Conservation (phyloP, 768 basidiomycete genomes). For the Rhizopogon vinicolor region DNA sequence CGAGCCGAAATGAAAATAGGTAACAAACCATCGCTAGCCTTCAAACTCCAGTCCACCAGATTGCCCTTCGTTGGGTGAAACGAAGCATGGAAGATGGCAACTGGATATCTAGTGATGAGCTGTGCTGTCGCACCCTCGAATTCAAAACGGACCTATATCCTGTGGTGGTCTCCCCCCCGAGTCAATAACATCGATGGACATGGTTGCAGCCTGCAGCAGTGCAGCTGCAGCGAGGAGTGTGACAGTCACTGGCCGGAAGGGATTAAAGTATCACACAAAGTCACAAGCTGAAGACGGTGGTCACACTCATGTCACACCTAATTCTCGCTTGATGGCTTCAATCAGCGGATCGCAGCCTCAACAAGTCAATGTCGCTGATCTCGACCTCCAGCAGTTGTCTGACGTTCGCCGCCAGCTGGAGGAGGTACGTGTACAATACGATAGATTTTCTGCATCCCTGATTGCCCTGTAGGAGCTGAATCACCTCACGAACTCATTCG, state of each 20-base stretch:
- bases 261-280: conserved; percentile 14
- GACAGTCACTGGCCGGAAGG: conserved; percentile 10
- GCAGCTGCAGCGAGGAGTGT: conserved; percentile 6
- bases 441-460: neutral
- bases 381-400: conserved; percentile 80
- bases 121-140: neutral
- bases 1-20: neutral
- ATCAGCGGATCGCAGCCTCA: conserved; percentile 40
- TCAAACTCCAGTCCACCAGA: conserved; percentile 73
- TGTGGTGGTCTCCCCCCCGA: conserved; percentile 37
- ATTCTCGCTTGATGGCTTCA: conserved; percentile 26
- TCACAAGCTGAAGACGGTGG: conserved; percentile 14
- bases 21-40: conserved; percentile 58
- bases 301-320: neutral
- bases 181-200: conserved; percentile 24
- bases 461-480: conserved; percentile 67
- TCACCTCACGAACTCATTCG: conserved; percentile 88
- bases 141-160: conserved; percentile 39
- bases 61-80: conserved; percentile 85
- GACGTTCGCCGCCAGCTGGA: conserved; percentile 92
- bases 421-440: conserved; percentile 50
- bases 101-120: conserved; percentile 28
- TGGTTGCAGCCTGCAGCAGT: conserved; percentile 13
- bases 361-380: conserved; percentile 75
- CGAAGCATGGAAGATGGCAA: conserved; percentile 80